Conservation (phyloP, 75 land plant genomes). For the Pinus taeda region DNA sequence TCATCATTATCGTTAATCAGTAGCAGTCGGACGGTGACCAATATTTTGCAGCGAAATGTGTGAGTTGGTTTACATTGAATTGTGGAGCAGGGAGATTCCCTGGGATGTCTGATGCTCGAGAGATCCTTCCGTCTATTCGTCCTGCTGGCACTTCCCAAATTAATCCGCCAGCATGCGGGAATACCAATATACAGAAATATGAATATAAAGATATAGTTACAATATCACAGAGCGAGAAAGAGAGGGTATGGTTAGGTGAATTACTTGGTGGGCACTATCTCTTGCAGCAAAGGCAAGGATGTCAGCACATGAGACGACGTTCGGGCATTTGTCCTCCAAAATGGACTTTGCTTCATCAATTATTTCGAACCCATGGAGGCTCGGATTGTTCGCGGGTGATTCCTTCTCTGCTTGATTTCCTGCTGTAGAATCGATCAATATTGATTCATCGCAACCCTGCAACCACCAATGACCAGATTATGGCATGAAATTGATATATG, state of each 20-base stretch:
- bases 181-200: neutral
- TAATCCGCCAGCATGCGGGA: neutral
- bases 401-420: constrained; percentile 29
- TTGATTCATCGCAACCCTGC: constrained; percentile 1
- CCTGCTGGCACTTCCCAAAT: constrained; percentile 34
- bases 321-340: constrained; percentile 11
- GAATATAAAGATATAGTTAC: no score
- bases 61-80: constrained; percentile 34
- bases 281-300: constrained; percentile 16
- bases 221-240: no score
- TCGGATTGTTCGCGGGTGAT: constrained; percentile 17
- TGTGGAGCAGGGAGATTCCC: constrained; percentile 47
- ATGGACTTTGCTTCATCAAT: constrained; percentile 9
- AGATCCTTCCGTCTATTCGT: constrained; percentile 66
- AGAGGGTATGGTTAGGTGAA: no score
- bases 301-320: constrained; percentile 29
- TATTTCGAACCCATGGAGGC: constrained; percentile 13
- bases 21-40: neutral
- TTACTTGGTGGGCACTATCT: constrained; percentile 11
- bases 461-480: neutral
- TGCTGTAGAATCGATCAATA: constrained; percentile 10
- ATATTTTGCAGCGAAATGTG: constrained; percentile 45
- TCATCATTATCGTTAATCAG: constrained; percentile 26
- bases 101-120: constrained; percentile 36
- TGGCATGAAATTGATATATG: no score